Evolutionary conservation across 2,329 filamentous ascomycete genomes (phyloP).

Genomic region (Curvularia spicifera): DNA sequence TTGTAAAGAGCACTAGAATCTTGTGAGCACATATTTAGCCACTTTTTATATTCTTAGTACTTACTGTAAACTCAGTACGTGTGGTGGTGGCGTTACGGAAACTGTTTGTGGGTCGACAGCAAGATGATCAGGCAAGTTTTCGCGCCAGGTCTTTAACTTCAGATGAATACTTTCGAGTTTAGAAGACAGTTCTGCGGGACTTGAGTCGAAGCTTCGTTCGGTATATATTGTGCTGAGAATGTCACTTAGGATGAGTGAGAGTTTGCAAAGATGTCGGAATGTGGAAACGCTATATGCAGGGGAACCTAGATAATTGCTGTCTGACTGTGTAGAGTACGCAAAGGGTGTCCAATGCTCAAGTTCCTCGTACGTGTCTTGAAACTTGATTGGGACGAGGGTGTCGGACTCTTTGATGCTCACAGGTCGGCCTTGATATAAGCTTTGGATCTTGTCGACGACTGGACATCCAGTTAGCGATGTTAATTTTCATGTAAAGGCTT

Average conservation of each 20-base stretch:
- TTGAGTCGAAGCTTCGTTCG: conserved; percentile 47
- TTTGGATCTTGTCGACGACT: conserved; percentile 60
- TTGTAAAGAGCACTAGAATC: conserved; percentile 54
- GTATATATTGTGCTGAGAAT: conserved; percentile 47
- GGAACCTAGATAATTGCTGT: conserved; percentile 41
- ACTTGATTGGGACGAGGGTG: conserved; percentile 55
- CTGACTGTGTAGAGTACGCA: conserved; percentile 38
- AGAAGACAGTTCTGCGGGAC: conserved; percentile 44
- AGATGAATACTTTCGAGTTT: conserved; percentile 50
- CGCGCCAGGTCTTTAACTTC: conserved; percentile 54
- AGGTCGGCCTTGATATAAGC: conserved; percentile 62
- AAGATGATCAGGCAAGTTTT: conserved; percentile 53
- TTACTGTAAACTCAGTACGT: conserved; percentile 37
- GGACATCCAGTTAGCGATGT: conserved; percentile 13
- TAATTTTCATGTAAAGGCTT: neutral
- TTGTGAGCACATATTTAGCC: neutral
- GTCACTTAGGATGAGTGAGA: conserved; percentile 57
- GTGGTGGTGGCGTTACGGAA: conserved; percentile 46
- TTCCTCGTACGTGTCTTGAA: conserved; percentile 61
- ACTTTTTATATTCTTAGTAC: neutral
- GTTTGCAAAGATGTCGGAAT: conserved; percentile 52
- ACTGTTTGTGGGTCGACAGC: conserved; percentile 45
- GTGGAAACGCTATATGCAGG: conserved; percentile 55
- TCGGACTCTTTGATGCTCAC: conserved; percentile 57
- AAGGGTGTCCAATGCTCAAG: conserved; percentile 60